These are phyloP conservation scores for Acanthamoeba sp. DNA, from an alignment of 208 protist genomes.

Conservation along the genomic window DNA sequence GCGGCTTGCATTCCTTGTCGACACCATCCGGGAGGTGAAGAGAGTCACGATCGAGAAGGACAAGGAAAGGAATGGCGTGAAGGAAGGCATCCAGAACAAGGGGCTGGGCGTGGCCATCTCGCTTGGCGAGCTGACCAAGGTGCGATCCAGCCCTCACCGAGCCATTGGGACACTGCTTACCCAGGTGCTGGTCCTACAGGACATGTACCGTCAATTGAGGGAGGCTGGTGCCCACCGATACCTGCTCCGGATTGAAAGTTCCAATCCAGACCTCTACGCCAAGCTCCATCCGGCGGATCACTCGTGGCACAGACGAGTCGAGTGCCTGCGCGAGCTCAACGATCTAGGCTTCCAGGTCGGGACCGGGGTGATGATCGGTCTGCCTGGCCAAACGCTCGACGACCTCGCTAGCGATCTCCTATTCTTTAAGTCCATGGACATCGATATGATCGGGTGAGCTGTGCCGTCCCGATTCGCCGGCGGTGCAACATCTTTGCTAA, in stretches of 20 bases:
- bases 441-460: conserved; percentile 85
- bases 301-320: conserved; percentile 71
- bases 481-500: no score
- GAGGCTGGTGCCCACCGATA: conserved; percentile 83
- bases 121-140: conserved; percentile 81
- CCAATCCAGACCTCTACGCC: conserved; percentile 85
- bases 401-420: conserved; percentile 85
- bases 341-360: conserved; percentile 77
- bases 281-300: conserved; percentile 86
- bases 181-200: neutral
- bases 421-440: conserved; percentile 81
- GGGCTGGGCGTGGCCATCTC: conserved; percentile 82
- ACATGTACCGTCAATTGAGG: conserved; percentile 81
- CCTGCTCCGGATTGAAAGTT: conserved; percentile 86
- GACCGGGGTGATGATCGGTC: conserved; percentile 86
- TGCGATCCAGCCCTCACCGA: neutral
- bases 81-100: conserved; percentile 37
- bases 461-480: neutral
- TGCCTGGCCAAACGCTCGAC: conserved; percentile 81
- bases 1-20: conserved; percentile 70
- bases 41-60: conserved; percentile 32
- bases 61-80: conserved; percentile 9
- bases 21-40: conserved; percentile 71
- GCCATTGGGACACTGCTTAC: neutral
- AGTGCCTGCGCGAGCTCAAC: conserved; percentile 78